Percentiles rank a stretch among this genome's conserved stretches.
phyloP scores from a whole-genome alignment of 441 rosid species.

The Mallotus repandus region DNA sequence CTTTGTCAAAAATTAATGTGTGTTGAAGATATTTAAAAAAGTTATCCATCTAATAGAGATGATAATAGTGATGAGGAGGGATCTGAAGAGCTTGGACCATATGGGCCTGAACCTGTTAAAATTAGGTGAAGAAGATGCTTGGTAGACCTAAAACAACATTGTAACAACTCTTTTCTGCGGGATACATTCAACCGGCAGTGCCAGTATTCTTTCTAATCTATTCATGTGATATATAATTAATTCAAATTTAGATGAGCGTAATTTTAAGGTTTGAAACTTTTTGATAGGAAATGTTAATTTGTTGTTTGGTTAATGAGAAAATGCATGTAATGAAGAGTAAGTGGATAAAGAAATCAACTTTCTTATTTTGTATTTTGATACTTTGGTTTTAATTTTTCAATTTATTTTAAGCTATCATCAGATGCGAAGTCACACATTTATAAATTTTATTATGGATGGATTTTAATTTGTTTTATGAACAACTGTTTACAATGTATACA shows the following conservation, averaged over 20 bases:
- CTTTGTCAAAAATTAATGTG: conserved; percentile 20
- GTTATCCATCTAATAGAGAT: conserved; percentile 36
- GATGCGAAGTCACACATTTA: too few relatives aligned
- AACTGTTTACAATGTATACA: too few relatives aligned
- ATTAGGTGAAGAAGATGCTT: conserved; percentile 31
- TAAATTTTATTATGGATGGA: too few relatives aligned
- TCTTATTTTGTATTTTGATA: too few relatives aligned
- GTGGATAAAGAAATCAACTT: too few relatives aligned
- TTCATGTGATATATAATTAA: not conserved
- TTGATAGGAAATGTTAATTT: too few relatives aligned
- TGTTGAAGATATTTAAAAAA: conserved; percentile 33
- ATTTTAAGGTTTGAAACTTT: too few relatives aligned
- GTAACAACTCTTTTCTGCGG: conserved; percentile 29
- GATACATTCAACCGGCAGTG: not conserved
- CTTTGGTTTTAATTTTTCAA: too few relatives aligned
- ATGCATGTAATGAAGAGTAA: too few relatives aligned
- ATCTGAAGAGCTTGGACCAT: conserved; percentile 28
- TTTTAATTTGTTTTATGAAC: too few relatives aligned
- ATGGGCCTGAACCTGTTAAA: conserved; percentile 19
- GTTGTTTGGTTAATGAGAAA: too few relatives aligned
- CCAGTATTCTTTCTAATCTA: conserved; percentile 38
- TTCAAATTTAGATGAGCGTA: not conserved
- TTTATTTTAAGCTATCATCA: too few relatives aligned
- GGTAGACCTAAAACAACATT: conserved; percentile 34
- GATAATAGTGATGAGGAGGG: conserved; percentile 30